Base-by-base conservation (phyloP, 2,329 filamentous ascomycete species). In the Escovopsis sp. region DNA sequence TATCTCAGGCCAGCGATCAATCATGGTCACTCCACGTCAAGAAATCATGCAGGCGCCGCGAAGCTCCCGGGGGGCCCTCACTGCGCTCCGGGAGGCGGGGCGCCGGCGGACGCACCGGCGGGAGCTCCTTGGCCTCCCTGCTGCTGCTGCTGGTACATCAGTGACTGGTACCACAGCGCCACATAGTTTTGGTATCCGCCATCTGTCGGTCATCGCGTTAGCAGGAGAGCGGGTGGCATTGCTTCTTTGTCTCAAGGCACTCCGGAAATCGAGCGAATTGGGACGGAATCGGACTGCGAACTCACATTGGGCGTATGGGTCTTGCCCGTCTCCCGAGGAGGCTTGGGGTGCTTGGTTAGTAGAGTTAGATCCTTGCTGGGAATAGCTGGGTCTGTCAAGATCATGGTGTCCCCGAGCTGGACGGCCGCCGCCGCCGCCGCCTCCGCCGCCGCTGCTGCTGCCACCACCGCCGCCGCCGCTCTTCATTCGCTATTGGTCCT, bases 171-270 rank as follows among this genome's bases (percentile, higher is more conserved):
- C 84, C 84, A 91, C 52, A 88, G 69, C 35, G 81, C 76, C 45
- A 86, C 63, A 58, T 89, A 91, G 52, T 81, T 81, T 53, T 87
- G 74, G 60, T 89, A 89, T 47, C 85, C 85, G 50, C 85, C 85
- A 62, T 88, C 76, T 80, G 42, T 47, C 48, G 11, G 18, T 42
- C 38, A 43, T 44, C 9, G 28, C 26, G 9, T 11, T 26, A 10
- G 26, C n/a, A n/a, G 15, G 15, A 15, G 15, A 15, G 15, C 15
- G 15, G 15, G 15, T 15, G 15, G 15, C 15, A 15, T 15, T 15
- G 15, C 15, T 15, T 15, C 15, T 15, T 15, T 15, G 15, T 15
- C 15, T 15, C 15, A 15, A 15, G 15, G 15, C 15, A 15, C 15
- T 15, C 15, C 28, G 28, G 28, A 30, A 10, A 30, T 6, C 6